Base-by-base conservation (phyloP, 169 alveolate species). In the Eimeria necatrix region DNA sequence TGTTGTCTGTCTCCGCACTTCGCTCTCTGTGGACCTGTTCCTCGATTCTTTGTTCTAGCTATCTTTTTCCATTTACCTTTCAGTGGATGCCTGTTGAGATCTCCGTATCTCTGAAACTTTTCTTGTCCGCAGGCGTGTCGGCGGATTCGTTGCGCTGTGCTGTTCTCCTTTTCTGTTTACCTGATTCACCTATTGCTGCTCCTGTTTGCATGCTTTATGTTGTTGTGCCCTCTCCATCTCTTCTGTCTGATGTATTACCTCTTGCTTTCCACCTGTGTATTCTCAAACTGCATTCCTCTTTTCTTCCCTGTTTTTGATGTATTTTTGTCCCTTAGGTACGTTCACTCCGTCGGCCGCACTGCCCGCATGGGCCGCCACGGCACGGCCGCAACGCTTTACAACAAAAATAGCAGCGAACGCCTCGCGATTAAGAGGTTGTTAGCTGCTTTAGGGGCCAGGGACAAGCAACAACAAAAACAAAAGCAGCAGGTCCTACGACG, bases 321-420 rank as follows among this genome's bases (percentile, higher is more conserved):
- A 56, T 56, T 14, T 56, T 18, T 2, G 2, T 56, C 12, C 68
- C 49, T 9, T 83, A 93, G 98, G 26, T 98, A 98, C 93, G 97
- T 98, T 41, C 99, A 98, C 94, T 96, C 99, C 94, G 97, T 98
- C 80, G 99, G 99, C 3, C 96, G 99, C 68, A 98, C 99, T 26
- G 99, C 99, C 22, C 97, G 99, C 52, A 98, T 98, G 91, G 99
- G 99, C 5, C 95, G 95, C 56, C 95, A 93, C 32, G 99, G 99
- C 24, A 74, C 32, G 18, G 91, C 95, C 5, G 91, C 90, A n/a
- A 95, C 96, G 3, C 71, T 95, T 10, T 80, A 76, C 80, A 5
- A 41, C 76, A 32, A 53, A 9, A 70, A 49, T 4, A 68, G 89
- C 41, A 60, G 22, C 7, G 93, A 68, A 68, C 46, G 52, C n/a